Evolutionary conservation across 345 rosid species (phyloP).

Genomic region (Passiflora organensis): DNA sequence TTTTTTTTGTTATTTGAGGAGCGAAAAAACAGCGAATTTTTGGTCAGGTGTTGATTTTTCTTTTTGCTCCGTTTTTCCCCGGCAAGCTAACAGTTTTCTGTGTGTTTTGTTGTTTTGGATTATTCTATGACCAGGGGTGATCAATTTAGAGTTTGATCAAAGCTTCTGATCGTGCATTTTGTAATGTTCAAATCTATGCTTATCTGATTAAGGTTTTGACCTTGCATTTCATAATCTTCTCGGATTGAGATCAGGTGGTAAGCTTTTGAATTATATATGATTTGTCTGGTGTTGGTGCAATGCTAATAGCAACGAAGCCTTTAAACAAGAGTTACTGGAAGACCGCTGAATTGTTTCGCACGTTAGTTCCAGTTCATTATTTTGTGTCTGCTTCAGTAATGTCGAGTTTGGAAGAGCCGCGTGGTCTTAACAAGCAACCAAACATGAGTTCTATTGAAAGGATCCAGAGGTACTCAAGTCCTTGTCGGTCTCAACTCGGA

Average conservation of each 20-base stretch:
- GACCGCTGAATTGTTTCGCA: slow-evolving; percentile 24
- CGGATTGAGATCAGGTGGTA: not conserved
- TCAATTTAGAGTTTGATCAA: too few species aligned
- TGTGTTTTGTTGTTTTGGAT: too few species aligned
- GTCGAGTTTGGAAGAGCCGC: slow-evolving; percentile 97
- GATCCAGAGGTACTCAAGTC: slow-evolving; percentile 77
- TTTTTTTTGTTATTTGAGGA: too few species aligned
- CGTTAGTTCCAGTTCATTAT: slow-evolving; percentile 31
- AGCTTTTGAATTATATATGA: not conserved
- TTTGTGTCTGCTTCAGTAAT: slow-evolving; percentile 36
- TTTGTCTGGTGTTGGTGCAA: not conserved
- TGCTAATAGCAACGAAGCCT: too few species aligned
- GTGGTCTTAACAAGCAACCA: slow-evolving; percentile 79
- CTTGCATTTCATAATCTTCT: not conserved
- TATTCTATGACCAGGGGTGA: too few species aligned
- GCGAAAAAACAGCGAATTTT: too few species aligned
- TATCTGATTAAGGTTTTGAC: not conserved
- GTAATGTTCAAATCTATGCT: too few species aligned
- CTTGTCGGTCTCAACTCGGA: slow-evolving; percentile 66
- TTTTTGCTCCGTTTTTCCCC: too few species aligned
- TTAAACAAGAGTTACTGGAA: slow-evolving; percentile 9
- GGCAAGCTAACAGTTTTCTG: too few species aligned
- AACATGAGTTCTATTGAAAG: slow-evolving; percentile 80
- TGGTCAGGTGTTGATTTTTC: too few species aligned
- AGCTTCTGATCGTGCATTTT: too few species aligned